Base-by-base conservation (phyloP, 2,329 filamentous ascomycete species). In the Sclerotinia borealis region DNA sequence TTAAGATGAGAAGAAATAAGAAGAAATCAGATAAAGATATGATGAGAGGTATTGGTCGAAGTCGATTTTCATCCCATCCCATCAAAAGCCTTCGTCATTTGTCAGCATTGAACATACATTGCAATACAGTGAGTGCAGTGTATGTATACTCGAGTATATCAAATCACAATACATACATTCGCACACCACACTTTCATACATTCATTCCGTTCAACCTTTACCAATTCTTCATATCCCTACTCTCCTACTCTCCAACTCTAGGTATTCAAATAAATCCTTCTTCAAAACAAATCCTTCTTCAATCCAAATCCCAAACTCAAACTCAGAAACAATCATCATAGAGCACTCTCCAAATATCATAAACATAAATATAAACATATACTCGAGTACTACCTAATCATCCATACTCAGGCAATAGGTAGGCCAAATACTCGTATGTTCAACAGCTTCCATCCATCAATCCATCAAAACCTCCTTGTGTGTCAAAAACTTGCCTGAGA, bases 401-500 rank as follows among this genome's bases (percentile, higher is more conserved):
- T 50, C 17, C 36, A 49, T 50, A 4, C 19, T 34, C 71, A 96
- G 92, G 92, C 92, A 68, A 82, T 96, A 51, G 93, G 92, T 39
- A 93, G 97, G 77, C 85, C n/a, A n/a, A n/a, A n/a, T n/a, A n/a
- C n/a, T n/a, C n/a, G n/a, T 97, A 76, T 93, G 92, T 78, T 93
- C 92, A 43, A 96, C 91, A 64, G 82, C 87, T 66, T 90, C 85
- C 67, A 86, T 95, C 80, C n/a, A n/a, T n/a, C n/a, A n/a, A 77
- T 83, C 68, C n/a, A 61, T 10, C 83, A 89, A 71, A 98, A 97
- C 75, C 85, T 97, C 50, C 79, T 84, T 56, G 89, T 93, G 76
- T 96, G 92, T 76, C 85, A 87, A 66, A 79, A 77, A 47, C 81
- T 96, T 51, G 82, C 95, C 62, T 80, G 81, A 64, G 90, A 89